These are phyloP conservation scores for Candida montana DNA, from an alignment of 805 yeast genomes.

Conservation along the genomic window DNA sequence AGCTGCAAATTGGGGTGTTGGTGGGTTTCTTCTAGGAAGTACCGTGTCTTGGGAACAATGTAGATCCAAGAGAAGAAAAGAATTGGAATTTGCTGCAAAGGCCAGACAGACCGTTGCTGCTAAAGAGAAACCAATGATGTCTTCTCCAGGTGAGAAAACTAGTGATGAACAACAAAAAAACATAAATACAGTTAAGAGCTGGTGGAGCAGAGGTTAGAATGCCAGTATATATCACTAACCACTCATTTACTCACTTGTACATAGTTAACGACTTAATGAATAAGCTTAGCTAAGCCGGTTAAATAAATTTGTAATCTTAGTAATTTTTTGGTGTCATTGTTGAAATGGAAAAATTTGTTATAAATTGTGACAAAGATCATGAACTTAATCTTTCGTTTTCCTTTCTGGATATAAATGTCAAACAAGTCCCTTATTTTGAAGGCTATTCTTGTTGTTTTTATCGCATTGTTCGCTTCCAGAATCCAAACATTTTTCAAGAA, in stretches of 20 bases:
- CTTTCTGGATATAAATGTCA: neutral
- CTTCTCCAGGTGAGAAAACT: conserved; percentile 21
- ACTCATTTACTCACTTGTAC: neutral
- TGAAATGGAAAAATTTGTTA: neutral
- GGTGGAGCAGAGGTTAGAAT: conserved; percentile 22
- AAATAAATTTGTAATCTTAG: conserved; percentile 8
- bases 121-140: conserved; percentile 33
- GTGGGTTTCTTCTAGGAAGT: conserved; percentile 74
- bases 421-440: neutral
- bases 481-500: conserved; percentile 3
- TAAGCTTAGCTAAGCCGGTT: neutral
- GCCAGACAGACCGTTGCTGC: conserved; percentile 50
- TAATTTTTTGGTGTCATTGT: conserved; percentile 1
- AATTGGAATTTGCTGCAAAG: conserved; percentile 58
- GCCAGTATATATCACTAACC: too few relatives aligned
- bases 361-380: neutral
- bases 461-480: conserved; percentile 18
- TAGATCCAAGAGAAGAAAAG: conserved; percentile 60
- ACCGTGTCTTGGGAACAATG: conserved; percentile 93
- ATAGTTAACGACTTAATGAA: neutral
- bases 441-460: conserved; percentile 6
- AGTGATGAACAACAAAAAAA: conserved; percentile 22
- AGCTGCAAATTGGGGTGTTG: conserved; percentile 78
- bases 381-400: neutral
- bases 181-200: conserved; percentile 23